These are phyloP conservation scores for Fomitopsis pulvina DNA, from an alignment of 768 basidiomycete species.

Conservation along the genomic window DNA sequence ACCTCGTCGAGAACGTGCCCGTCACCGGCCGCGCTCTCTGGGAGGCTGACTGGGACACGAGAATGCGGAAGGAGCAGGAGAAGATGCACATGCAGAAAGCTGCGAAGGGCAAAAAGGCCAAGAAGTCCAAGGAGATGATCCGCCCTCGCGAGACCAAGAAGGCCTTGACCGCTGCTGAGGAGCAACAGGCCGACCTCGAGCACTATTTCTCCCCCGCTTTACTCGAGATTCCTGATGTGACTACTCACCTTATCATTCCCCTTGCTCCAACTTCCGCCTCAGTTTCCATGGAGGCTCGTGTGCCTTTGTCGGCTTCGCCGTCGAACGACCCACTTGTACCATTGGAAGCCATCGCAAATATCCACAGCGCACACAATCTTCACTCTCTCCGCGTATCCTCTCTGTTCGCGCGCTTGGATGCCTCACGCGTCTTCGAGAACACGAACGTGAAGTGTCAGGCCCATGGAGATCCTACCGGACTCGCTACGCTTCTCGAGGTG, in stretches of 20 bases:
- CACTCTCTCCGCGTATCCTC: constrained; percentile 62
- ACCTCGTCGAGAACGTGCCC: constrained; percentile 66
- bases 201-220: constrained; percentile 49
- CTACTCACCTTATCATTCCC: constrained; percentile 67
- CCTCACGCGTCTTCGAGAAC: constrained; percentile 59
- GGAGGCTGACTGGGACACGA: constrained; percentile 66
- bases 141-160: constrained; percentile 16
- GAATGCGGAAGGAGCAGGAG: constrained; percentile 38
- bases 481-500: constrained; percentile 61
- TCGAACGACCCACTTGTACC: constrained; percentile 42
- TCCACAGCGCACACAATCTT: constrained; percentile 45
- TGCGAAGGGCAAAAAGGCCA: constrained; percentile 17
- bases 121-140: constrained; percentile 24
- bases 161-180: constrained; percentile 8
- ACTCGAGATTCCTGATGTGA: constrained; percentile 32
- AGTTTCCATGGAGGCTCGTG: constrained; percentile 25
- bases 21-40: constrained; percentile 67
- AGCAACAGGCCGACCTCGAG: constrained; percentile 38
- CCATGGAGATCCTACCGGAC: constrained; percentile 48
- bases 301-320: constrained; percentile 41
- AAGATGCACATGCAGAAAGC: constrained; percentile 17
- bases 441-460: constrained; percentile 51
- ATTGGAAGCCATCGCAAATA: constrained; percentile 39
- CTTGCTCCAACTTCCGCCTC: constrained; percentile 68
- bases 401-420: constrained; percentile 66